Conservation (phyloP, 305 asterid genomes). For the Fraxinus floribunda region DNA sequence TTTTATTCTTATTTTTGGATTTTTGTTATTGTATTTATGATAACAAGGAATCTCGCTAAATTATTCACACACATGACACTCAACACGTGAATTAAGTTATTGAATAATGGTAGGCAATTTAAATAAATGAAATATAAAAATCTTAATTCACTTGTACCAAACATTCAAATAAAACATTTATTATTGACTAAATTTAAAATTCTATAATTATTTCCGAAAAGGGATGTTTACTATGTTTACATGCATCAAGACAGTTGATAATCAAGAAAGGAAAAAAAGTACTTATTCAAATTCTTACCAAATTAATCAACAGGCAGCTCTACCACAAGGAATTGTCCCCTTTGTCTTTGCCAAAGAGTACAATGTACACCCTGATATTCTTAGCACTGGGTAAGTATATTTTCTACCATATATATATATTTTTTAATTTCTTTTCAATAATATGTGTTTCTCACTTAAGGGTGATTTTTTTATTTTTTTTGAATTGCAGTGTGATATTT, state of each 20-base stretch:
- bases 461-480: no score
- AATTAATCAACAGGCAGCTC: conserved; percentile 40
- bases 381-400: conserved; percentile 46
- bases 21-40: neutral
- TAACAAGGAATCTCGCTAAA: neutral
- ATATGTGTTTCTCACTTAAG: neutral
- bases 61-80: neutral
- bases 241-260: no score
- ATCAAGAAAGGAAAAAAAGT: no score
- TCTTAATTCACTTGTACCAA: neutral
- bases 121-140: no score
- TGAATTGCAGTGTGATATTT: conserved; percentile 66
- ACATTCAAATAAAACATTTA: neutral
- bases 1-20: neutral
- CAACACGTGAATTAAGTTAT: neutral
- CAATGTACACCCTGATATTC: conserved; percentile 55
- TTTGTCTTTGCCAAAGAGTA: conserved; percentile 57
- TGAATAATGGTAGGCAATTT: neutral
- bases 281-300: neutral
- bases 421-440: neutral
- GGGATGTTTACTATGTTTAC: neutral
- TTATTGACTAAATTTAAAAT: no score
- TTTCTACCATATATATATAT: neutral
- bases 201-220: neutral
- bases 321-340: conserved; percentile 59